Evolutionary conservation across 1,139 yeast species (phyloP).

Genomic region (Petasospora rhodanensis): DNA sequence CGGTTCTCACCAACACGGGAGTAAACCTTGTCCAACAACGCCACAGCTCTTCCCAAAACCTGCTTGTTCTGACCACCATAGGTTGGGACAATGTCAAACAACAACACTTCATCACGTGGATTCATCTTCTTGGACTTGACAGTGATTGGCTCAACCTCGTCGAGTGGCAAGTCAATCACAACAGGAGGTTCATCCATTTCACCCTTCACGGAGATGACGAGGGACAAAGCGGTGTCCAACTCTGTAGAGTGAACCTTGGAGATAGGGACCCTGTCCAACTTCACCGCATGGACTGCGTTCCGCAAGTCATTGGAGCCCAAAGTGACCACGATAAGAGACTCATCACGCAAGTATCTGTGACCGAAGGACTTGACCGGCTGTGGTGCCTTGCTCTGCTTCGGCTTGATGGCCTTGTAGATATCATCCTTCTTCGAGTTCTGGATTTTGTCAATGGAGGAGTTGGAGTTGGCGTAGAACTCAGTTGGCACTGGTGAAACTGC

Average conservation of each 20-base stretch:
- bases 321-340: constrained; percentile 69
- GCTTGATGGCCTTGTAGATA: constrained; percentile 20
- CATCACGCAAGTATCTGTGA: constrained; percentile 66
- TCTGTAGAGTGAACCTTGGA: constrained; percentile 76
- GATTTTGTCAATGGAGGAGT: constrained; percentile 37
- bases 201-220: constrained; percentile 60
- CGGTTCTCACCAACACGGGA: constrained; percentile 69
- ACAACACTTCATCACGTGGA: constrained; percentile 54
- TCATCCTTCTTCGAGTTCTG: constrained; percentile 17
- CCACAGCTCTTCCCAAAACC: constrained; percentile 83
- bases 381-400: constrained; percentile 13
- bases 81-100: constrained; percentile 91
- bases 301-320: constrained; percentile 84
- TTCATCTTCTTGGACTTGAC: constrained; percentile 53
- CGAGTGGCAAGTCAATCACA: constrained; percentile 76
- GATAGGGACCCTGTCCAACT: constrained; percentile 67
- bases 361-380: constrained; percentile 79
- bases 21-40: constrained; percentile 58
- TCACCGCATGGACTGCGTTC: constrained; percentile 54
- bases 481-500: constrained; percentile 16
- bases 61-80: constrained; percentile 52
- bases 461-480: constrained; percentile 10
- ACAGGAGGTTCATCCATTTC: constrained; percentile 58
- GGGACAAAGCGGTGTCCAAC: constrained; percentile 81
- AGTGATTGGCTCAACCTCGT: constrained; percentile 80